These are phyloP conservation scores for Ambrosia trifida DNA, from an alignment of 129 eudicot genomes.

Conservation along the genomic window DNA sequence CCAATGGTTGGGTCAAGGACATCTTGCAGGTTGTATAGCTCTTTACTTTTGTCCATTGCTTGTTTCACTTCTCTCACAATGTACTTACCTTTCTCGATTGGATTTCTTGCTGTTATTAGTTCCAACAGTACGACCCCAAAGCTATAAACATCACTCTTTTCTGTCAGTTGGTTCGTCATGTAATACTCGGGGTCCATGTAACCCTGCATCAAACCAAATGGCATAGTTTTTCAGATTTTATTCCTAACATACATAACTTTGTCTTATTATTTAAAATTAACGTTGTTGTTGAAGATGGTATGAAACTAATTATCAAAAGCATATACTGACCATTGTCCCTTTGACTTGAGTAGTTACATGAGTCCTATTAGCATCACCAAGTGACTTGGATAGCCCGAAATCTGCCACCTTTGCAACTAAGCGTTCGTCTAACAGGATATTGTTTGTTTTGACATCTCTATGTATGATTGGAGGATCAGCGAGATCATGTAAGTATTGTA, in stretches of 20 bases:
- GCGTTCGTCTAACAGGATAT: slow-evolving; percentile 58
- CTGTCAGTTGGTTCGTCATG: slow-evolving; percentile 55
- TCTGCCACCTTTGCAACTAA: slow-evolving; percentile 68
- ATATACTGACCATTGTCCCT: slow-evolving; percentile 61
- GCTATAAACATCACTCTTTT: slow-evolving; percentile 73
- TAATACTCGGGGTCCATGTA: slow-evolving; percentile 70
- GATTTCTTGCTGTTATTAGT: slow-evolving; percentile 58
- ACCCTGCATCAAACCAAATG: slow-evolving; percentile 36
- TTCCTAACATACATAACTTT: too few species aligned
- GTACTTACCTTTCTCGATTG: slow-evolving; percentile 67
- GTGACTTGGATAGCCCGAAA: slow-evolving; percentile 62
- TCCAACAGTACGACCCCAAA: slow-evolving; percentile 68
- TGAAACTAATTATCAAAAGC: neutral
- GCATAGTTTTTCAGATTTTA: too few species aligned
- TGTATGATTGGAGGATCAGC: slow-evolving; percentile 75
- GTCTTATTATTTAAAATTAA: neutral
- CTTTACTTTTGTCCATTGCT: slow-evolving; percentile 55
- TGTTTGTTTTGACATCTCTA: slow-evolving; percentile 66
- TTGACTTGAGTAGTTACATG: slow-evolving; percentile 69
- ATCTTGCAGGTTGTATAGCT: slow-evolving; percentile 48
- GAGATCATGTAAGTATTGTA: slow-evolving; percentile 65
- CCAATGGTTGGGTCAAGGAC: slow-evolving; percentile 60
- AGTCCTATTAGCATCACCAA: slow-evolving; percentile 37
- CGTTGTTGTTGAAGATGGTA: too few species aligned
- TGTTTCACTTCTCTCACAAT: slow-evolving; percentile 69